A percentile compares a stretch with the other conserved stretches of the same genome.
These are phyloP conservation scores for Hawksworthiomyces lignivorus DNA, from an alignment of 2,329 filamentous ascomycete genomes.

Conservation along the genomic window DNA sequence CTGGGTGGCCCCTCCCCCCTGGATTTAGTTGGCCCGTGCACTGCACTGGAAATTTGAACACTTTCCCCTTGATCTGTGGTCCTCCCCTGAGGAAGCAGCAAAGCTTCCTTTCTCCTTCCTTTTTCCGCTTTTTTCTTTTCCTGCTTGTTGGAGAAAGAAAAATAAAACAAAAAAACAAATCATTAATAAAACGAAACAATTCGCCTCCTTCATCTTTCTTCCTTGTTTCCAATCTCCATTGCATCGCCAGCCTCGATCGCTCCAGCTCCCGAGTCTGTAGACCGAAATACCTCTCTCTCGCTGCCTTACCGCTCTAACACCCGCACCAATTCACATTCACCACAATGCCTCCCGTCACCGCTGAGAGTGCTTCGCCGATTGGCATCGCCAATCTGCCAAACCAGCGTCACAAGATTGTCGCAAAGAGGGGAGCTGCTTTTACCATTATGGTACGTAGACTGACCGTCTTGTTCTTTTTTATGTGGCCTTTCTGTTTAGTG, in stretches of 20 bases:
- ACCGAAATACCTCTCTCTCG: too few species aligned
- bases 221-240: constrained; percentile 5
- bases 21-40: constrained; percentile 18
- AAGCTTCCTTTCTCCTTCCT: constrained; percentile 16
- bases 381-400: constrained; percentile 68
- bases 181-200: too few species aligned
- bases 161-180: constrained; percentile 13
- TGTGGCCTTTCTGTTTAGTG: too few species aligned
- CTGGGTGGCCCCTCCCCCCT: constrained; percentile 15
- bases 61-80: constrained; percentile 11
- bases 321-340: too few species aligned
- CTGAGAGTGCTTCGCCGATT: constrained; percentile 59
- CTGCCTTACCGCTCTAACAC: too few species aligned
- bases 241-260: neutral
- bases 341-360: constrained; percentile 48
- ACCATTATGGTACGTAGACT: constrained; percentile 84
- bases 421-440: constrained; percentile 88
- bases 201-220: neutral
- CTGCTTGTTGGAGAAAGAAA: constrained; percentile 7
- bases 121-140: constrained; percentile 15
- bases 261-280: too few species aligned
- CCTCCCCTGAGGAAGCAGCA: constrained; percentile 14
- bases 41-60: constrained; percentile 19
- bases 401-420: constrained; percentile 69
- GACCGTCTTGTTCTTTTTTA: constrained; percentile 19